Conservation (phyloP, 176 grass and related monocot species). For the Typha latifolia region DNA sequence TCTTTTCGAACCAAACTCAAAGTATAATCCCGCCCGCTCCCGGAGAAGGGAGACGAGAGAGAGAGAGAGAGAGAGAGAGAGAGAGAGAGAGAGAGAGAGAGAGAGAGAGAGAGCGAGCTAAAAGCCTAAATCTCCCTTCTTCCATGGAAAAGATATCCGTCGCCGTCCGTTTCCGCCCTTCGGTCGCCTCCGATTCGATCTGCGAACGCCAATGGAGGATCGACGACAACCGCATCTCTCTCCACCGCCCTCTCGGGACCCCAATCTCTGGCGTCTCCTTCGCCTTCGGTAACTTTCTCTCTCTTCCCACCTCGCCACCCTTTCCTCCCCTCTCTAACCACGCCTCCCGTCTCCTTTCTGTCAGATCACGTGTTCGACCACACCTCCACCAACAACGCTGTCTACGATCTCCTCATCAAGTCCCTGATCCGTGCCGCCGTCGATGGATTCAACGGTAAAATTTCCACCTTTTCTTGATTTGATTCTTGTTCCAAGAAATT, state of each 20-base stretch:
- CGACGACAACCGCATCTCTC: conserved; percentile 54
- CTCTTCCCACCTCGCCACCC: too few relatives aligned
- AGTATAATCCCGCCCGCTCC: conserved; percentile 8
- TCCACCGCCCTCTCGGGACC: conserved; percentile 27
- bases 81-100: background rate
- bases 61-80: background rate
- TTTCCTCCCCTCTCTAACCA: background rate
- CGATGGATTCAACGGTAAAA: conserved; percentile 76
- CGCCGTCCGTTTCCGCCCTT: conserved; percentile 77
- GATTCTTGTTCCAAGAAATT: background rate
- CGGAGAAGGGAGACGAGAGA: background rate
- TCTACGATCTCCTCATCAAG: conserved; percentile 56
- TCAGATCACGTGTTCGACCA: conserved; percentile 79
- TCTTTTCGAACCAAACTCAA: conserved; percentile 17
- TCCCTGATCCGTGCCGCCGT: conserved; percentile 58
- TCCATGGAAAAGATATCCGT: conserved; percentile 95
- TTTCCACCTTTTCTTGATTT: background rate
- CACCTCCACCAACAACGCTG: conserved; percentile 35
- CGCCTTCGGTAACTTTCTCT: conserved; percentile 48
- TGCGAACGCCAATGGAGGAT: conserved; percentile 50
- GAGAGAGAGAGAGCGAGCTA: background rate
- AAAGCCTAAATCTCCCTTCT: background rate
- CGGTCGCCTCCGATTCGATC: background rate
- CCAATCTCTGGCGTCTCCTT: conserved; percentile 51
- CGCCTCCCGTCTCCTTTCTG: background rate